A percentile compares a stretch with the other conserved stretches of the same genome.
Evolutionary conservation across 1,139 yeast species (phyloP).

Genomic region (Kodamaea sp.): DNA sequence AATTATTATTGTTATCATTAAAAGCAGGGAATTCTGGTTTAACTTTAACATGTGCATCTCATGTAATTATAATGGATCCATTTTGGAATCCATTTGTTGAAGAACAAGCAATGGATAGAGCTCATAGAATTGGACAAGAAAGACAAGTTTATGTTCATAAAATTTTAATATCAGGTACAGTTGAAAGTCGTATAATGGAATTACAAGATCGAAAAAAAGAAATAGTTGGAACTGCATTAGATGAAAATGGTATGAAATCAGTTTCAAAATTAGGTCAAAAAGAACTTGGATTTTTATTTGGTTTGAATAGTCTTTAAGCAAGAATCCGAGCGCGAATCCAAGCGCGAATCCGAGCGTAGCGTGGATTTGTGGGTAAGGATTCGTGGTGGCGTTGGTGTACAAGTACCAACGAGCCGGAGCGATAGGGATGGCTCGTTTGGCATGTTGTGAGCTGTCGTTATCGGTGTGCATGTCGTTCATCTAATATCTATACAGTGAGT

Average conservation of each 20-base stretch:
- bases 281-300: slow-evolving; percentile 79
- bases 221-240: slow-evolving; percentile 73
- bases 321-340: too few relatives aligned
- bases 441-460: too few relatives aligned
- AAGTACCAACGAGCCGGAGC: too few relatives aligned
- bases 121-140: slow-evolving; percentile 88
- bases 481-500: too few relatives aligned
- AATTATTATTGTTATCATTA: slow-evolving; percentile 67
- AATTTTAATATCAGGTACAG: slow-evolving; percentile 60
- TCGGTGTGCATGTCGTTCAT: too few relatives aligned
- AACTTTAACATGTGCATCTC: slow-evolving; percentile 89
- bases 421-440: too few relatives aligned
- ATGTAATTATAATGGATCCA: slow-evolving; percentile 86
- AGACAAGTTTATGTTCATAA: slow-evolving; percentile 72
- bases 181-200: slow-evolving; percentile 81
- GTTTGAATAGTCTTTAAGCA: slow-evolving; percentile 48
- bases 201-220: slow-evolving; percentile 73
- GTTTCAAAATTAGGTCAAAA: slow-evolving; percentile 63
- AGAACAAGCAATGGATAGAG: slow-evolving; percentile 94
- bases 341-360: too few relatives aligned
- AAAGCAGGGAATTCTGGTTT: slow-evolving; percentile 93
- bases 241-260: slow-evolving; percentile 65
- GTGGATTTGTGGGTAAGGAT: too few relatives aligned
- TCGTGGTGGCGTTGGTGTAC: too few relatives aligned
- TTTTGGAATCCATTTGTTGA: slow-evolving; percentile 97